These are phyloP conservation scores for Candida dendrica DNA, from an alignment of 805 yeast species.

Conservation along the genomic window DNA sequence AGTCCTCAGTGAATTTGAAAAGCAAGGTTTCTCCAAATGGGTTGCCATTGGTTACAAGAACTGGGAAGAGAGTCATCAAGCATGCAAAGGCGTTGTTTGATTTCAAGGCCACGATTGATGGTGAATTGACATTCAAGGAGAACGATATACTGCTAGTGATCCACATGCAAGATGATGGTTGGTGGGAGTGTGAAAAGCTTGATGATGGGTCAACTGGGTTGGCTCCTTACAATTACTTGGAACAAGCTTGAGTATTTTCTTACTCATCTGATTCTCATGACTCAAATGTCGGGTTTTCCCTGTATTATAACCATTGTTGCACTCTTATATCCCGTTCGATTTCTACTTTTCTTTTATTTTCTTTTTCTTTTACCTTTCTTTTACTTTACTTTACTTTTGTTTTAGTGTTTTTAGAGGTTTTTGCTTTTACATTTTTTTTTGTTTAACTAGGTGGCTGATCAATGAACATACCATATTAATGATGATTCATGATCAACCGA, in stretches of 20 bases:
- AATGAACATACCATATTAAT: too few relatives aligned
- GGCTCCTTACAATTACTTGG: slow-evolving; percentile 56
- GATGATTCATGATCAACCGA: too few relatives aligned
- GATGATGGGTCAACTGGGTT: slow-evolving; percentile 36
- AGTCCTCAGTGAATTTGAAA: slow-evolving; percentile 17
- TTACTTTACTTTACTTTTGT: too few relatives aligned
- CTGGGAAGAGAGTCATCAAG: slow-evolving; percentile 46
- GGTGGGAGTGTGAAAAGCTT: slow-evolving; percentile 66
- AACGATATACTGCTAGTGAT: slow-evolving; percentile 48
- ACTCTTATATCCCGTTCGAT: too few relatives aligned
- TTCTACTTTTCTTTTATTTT: too few relatives aligned
- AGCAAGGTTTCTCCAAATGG: slow-evolving; percentile 21
- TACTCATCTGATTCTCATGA: too few relatives aligned
- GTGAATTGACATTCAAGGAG: slow-evolving; percentile 52
- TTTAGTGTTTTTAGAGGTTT: too few relatives aligned
- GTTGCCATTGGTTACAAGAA: slow-evolving; percentile 41
- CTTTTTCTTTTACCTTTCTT: too few relatives aligned
- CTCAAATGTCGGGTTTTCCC: too few relatives aligned
- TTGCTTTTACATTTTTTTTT: too few relatives aligned
- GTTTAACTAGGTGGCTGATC: too few relatives aligned
- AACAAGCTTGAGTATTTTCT: slow-evolving; percentile 1
- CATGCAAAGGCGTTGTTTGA: slow-evolving; percentile 51
- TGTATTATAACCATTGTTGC: too few relatives aligned
- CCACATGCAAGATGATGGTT: slow-evolving; percentile 59
- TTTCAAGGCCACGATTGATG: slow-evolving; percentile 52